Evolutionary conservation across 108 stramenopile genomes (phyloP), one percentile per base, ranked within the genome.

Genomic region (Nitzschia sp.): DNA sequence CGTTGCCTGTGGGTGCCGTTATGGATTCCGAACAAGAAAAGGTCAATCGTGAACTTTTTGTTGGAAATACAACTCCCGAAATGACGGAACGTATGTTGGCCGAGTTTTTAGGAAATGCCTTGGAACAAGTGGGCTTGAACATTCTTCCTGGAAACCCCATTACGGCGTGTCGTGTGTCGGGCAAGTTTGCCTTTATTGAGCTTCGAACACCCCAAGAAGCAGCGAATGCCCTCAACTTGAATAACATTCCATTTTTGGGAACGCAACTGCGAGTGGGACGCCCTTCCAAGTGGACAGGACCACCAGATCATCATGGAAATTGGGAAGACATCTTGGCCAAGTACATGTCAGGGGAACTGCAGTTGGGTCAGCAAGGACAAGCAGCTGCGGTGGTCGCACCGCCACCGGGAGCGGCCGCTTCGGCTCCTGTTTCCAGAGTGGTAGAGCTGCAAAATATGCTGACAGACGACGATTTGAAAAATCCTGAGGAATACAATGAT

Each of bases 301-400:
- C 88, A 8, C 73, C 84, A 15, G 95, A 90, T 53, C 81, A 83
- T 39, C 93, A 94, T 71, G 87, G 90, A 22, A 95, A 94, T 73
- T 97, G 96, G 96, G 91, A 94, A 53, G 96, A 97, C 61, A 90
- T 97, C 51, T 68, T 97, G 43, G 95, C 94, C 48, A 89, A 91
- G 75, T 90, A 90, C 83, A 90, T 93, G 89, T 79, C 83, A 6
- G 92, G 92, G 0, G 92, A 93, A 58, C 54, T 93, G 21, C 76
- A 78, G 43, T 53, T 89, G 57, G 80, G 62, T 54, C 75, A 55
- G 46, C 67, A 20, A 8, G 72, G 67, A 34, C 60, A 65, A n/a
- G 57, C 77, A 0, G 53, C 78, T 41, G 22, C 68, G 50, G 61
- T 54, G 25, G 56, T 60, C 39, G 59, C 82, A 9, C 38, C 73